These are phyloP conservation scores for Tilletiopsis washingtonensis DNA, from an alignment of 1,284 basidiomycete species.

Conservation along the genomic window DNA sequence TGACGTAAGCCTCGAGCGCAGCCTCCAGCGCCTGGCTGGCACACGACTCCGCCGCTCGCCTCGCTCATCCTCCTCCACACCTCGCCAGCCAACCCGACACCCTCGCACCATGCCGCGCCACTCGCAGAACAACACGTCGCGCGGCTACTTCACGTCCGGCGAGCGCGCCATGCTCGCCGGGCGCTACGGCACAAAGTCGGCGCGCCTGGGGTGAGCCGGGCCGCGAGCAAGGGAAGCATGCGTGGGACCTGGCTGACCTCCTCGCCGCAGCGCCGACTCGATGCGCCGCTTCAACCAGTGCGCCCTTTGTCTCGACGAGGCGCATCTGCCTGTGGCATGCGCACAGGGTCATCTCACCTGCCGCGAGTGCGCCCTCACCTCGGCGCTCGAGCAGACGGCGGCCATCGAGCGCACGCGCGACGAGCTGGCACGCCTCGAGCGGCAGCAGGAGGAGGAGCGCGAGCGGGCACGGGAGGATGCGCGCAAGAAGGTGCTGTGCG, in stretches of 20 bases:
- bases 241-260: no score
- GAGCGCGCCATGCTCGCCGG: constrained; percentile 74
- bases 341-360: constrained; percentile 74
- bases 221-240: no score
- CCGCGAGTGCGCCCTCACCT: constrained; percentile 50
- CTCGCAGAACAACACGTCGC: constrained; percentile 75
- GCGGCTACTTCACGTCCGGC: constrained; percentile 66
- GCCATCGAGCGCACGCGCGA: constrained; percentile 4
- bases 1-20: no score
- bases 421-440: constrained; percentile 6
- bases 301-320: constrained; percentile 65
- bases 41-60: no score
- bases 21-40: no score
- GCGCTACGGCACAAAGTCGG: constrained; percentile 60
- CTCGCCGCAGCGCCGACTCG: no score
- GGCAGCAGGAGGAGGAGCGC: constrained; percentile 11
- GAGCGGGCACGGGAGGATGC: constrained; percentile 5
- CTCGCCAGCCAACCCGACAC: no score
- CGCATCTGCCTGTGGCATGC: constrained; percentile 71
- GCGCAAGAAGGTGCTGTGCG: constrained; percentile 5
- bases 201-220: constrained; percentile 66
- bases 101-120: constrained; percentile 73
- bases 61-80: no score
- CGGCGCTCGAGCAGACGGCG: constrained; percentile 9
- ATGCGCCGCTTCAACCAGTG: constrained; percentile 83